Evolutionary conservation across 2,329 filamentous ascomycete genomes (phyloP), one percentile per base, ranked within the genome.

Genomic region (Sporothrix inflata): DNA sequence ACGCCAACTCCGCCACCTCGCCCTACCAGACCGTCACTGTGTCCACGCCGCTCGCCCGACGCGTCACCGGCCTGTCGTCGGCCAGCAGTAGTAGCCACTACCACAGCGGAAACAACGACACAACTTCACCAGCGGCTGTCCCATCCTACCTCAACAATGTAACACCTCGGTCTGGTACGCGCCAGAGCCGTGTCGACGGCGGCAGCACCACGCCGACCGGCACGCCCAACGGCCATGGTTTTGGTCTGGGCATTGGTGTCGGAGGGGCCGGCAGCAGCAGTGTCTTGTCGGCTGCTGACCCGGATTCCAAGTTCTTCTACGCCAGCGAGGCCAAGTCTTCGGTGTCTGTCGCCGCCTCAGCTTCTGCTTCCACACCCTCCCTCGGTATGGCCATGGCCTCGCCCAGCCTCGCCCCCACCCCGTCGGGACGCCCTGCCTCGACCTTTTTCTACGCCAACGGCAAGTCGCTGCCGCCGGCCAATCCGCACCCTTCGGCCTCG

Each of bases 261-360:
- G 77, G 82, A 2, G 40, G 38, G 8, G 5, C 24, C n/a, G 79
- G 14, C 63, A 6, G 8, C 42, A 16, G 27, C 79, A 24, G 21
- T 76, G 79, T 68, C 2, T n/a, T 38, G 1, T 27, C 79, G 21
- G 76, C 81, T 16, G 24, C 55, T 27, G 72, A 71, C 47, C 53
- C 78, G 24, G 86, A 88, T 69, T 82, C 91, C 70, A 95, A 94
- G 83, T 98, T 98, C 86, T 98, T 99, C 80, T 94, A 97, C 79
- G 96, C 94, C 38, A 93, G 90, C 79, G 93, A 97, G 76, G 92
- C 87, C 27, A 76, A 79, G 81, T 53, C 49, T 79, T 49, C 68
- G 0, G 38, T 49, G 1, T n/a, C 47, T 6, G 49, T 38, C 4
- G 51, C 40, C 0, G n/a, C 55, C 55, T 42, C 38, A 4, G 24